Evolutionary conservation across 129 eudicot genomes (phyloP).

Genomic region (Flaveria linearis): DNA sequence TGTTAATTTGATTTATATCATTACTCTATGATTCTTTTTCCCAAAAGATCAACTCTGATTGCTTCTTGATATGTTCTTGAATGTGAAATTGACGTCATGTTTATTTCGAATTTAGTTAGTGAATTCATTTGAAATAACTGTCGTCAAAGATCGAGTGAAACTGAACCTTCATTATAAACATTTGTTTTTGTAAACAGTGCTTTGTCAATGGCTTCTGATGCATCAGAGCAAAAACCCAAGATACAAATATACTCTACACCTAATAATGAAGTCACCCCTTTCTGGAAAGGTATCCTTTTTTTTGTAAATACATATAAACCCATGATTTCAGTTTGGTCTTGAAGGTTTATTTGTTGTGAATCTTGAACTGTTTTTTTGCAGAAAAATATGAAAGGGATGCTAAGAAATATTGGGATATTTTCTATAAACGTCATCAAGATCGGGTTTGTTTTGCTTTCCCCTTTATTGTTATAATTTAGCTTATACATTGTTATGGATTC

Average conservation of each 20-base stretch:
- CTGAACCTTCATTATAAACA: constrained; percentile 1
- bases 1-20: not conserved
- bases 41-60: not conserved
- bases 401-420: constrained; percentile 89
- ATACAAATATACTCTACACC: constrained; percentile 75
- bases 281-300: constrained; percentile 75
- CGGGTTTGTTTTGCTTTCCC: constrained; percentile 46
- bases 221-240: constrained; percentile 44
- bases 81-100: not conserved
- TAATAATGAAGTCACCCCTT: constrained; percentile 71
- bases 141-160: not conserved
- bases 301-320: not conserved
- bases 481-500: not conserved
- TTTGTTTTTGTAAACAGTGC: constrained; percentile 25
- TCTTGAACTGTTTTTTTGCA: constrained; percentile 37
- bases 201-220: constrained; percentile 43
- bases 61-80: constrained; percentile 17
- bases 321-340: not conserved
- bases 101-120: not conserved
- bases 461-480: not conserved
- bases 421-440: constrained; percentile 94
- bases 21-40: not conserved
- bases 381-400: constrained; percentile 95
- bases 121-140: too few relatives aligned
- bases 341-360: not conserved